Evolutionary conservation across 495 filamentous ascomycete genomes (phyloP).

Genomic region (Chaetomium cochliodes): DNA sequence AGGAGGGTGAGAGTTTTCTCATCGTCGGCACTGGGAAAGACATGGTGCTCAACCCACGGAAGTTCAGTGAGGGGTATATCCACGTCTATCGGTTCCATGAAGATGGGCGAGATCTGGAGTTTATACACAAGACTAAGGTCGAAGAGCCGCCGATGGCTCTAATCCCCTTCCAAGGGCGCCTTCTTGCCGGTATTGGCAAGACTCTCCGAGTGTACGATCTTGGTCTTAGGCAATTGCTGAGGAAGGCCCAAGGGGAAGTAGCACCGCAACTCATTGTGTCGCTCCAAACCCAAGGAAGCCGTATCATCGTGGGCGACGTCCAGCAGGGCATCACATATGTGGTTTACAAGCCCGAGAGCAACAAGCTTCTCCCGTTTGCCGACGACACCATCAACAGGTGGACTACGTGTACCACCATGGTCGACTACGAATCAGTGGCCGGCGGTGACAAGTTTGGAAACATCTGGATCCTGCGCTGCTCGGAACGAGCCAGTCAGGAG

Average conservation of each 20-base stretch:
- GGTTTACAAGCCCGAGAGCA: conserved; percentile 90
- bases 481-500: conserved; percentile 80
- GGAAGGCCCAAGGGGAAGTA: conserved; percentile 82
- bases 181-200: conserved; percentile 79
- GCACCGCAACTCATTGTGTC: conserved; percentile 80
- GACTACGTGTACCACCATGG: conserved; percentile 85
- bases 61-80: conserved; percentile 75
- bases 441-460: conserved; percentile 99
- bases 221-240: conserved; percentile 83
- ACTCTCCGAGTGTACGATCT: conserved; percentile 85
- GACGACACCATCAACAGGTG: conserved; percentile 87
- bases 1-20: conserved; percentile 86
- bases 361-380: conserved; percentile 84
- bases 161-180: conserved; percentile 84
- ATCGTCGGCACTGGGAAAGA: conserved; percentile 93
- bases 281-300: conserved; percentile 85
- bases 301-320: conserved; percentile 88
- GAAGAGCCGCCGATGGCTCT: conserved; percentile 87
- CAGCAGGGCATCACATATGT: conserved; percentile 87
- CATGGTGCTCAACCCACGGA: conserved; percentile 68
- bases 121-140: conserved; percentile 92
- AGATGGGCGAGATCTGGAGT: conserved; percentile 80
- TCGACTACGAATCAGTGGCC: conserved; percentile 94
- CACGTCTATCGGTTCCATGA: conserved; percentile 91
- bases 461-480: conserved; percentile 86